Base-by-base conservation (phyloP, 2,329 filamentous ascomycete genomes). In the Verticillium isaacii region DNA sequence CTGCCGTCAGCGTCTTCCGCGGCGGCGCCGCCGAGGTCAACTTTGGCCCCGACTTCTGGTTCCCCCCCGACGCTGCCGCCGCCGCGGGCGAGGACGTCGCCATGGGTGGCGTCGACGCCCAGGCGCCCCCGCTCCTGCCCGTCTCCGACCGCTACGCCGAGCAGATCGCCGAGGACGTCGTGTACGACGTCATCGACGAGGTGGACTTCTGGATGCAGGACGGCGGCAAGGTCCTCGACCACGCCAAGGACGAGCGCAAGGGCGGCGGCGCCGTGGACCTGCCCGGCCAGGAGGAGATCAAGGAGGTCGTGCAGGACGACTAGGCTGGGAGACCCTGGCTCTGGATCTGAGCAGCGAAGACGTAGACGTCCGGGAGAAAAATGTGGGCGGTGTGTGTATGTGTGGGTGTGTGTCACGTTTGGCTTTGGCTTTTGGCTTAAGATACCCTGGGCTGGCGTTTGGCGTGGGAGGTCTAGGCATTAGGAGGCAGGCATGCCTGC, bases 31-130 rank as follows among this genome's bases (percentile, higher is more conserved):
- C 91, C 17, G 91, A 98, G 74, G 89, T 94, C 69, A 97, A 97
- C 75, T 97, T 99, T 72, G 94, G 95, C 1, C 93, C 92, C 0
- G 83, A 95, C 36, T 98, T 97, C 79, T 97, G 93, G 93, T 90
- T 82, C 71, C 92, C 93, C 17, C 93, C 93, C 0, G 54, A 36
- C 62, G 29, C 23, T 50, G 52, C 93, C 17, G 93, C 93, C 0
- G 54, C 36, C 62, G 29, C 23, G 50, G 52, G 19, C 56, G 6
- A 64, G 36, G 36, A 57, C 32, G 25, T 14, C 36, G 32, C 36
- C 14, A 14, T 52, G 45, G 45, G 19, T 8, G 45, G 45, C n/a
- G 45, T 52, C 19, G 19, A 52, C 12, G 66, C 58, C 2, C 61
- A 70, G 32, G 70, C 71, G 29, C 29, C 29, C n/a, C 71, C 68